Evolutionary conservation across 2,329 filamentous ascomycete genomes (phyloP).

Genomic region (Fusarium torulosum): DNA sequence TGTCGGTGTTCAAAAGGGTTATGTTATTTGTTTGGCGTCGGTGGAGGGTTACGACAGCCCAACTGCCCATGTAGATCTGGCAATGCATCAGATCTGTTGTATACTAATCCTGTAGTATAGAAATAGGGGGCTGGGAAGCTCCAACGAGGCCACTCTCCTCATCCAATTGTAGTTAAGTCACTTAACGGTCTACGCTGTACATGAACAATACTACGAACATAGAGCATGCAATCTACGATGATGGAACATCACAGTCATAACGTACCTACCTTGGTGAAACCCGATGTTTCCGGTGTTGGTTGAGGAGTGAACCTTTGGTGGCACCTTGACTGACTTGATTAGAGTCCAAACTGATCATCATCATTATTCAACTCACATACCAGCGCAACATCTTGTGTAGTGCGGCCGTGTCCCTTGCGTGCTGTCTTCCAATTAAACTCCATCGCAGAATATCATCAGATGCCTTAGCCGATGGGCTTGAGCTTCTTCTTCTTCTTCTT

Average conservation of each 20-base stretch:
- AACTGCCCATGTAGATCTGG: conserved; percentile 48
- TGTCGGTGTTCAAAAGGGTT: conserved; percentile 55
- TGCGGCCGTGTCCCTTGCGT: conserved; percentile 27
- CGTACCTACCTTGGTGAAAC: conserved; percentile 38
- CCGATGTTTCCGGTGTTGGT: conserved; percentile 19
- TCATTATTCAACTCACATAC: conserved; percentile 52
- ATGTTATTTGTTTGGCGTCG: conserved; percentile 52
- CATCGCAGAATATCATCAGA: conserved; percentile 13
- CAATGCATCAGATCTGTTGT: conserved; percentile 48
- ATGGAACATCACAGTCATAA: conserved; percentile 13
- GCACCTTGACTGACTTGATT: conserved; percentile 48
- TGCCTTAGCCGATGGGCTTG: conserved; percentile 68
- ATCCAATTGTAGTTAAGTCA: conserved; percentile 40
- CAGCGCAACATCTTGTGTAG: conserved; percentile 34
- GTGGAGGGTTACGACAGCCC: conserved; percentile 42
- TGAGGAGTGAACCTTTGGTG: conserved; percentile 19
- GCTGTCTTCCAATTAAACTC: conserved; percentile 25
- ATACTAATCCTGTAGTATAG: conserved; percentile 52
- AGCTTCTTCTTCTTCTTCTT: conserved; percentile 80
- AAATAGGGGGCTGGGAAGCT: conserved; percentile 47
- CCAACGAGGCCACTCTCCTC: conserved; percentile 54
- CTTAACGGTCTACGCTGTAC: conserved; percentile 8
- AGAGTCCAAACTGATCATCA: conserved; percentile 49
- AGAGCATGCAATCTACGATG: conserved; percentile 17
- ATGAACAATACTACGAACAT: conserved; percentile 23